Base-by-base conservation (phyloP, 2,329 filamentous ascomycete genomes). In the Dactylellina sp. region DNA sequence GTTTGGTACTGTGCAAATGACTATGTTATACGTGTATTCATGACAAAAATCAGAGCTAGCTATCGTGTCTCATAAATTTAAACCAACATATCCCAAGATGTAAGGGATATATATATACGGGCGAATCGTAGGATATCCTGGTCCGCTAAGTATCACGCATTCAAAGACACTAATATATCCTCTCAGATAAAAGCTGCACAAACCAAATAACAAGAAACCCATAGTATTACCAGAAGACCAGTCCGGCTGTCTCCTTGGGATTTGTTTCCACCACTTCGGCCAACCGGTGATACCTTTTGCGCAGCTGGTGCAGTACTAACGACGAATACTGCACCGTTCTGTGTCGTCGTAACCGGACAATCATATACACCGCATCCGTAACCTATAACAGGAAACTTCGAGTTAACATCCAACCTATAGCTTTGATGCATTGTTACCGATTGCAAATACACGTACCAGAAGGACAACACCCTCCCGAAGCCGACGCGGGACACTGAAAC, bases 331-430 rank as follows among this genome's bases (percentile, higher is more conserved):
- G 49, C 47, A 9, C 68, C 68, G 16, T 65, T 53, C 35, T 39
- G 18, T 20, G 60, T 72, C 42, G 40, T 53, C 22, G 52, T 55
- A 20, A 60, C 60, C 22, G 60, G 68, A 42, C 68, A 72, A 37
- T 72, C 65, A 20, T 60, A 72, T 25, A 65, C 28, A 4, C 60
- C 68, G 28, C 68, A 72, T 35, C 53, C 68, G 49, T 72, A 72
- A 12, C 53, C 68, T 72, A 49, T 40, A 16, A 24, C 5, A 16
- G 5, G 6, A 39, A 25, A 2, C 12, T 40, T 16, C 16, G 2
- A 9, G 47, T 52, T 14, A 57, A 7, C 20, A 57, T 22, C 14
- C 22, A 12, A 14, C 25, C 2, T 52, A 16, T 2, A 7, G 35
- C n/a, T 24, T 32, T 52, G 47, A n/a, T n/a, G n/a, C n/a, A n/a